Evolutionary conservation across 2,329 filamentous ascomycete species (phyloP).

Genomic region (Aspergillus tubingensis): DNA sequence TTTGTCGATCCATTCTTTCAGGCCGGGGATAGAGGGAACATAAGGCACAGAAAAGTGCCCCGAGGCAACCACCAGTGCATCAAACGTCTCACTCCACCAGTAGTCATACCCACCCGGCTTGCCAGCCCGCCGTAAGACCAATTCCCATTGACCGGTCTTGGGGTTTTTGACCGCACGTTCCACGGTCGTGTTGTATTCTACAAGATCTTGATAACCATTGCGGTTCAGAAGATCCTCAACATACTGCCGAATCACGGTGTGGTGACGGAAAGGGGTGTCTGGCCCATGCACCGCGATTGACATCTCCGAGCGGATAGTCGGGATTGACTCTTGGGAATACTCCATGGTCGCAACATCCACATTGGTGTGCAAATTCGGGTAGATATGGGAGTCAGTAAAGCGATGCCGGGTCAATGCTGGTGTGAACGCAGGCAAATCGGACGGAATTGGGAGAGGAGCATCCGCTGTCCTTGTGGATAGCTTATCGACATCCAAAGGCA

Average conservation of each 20-base stretch:
- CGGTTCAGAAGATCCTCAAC: conserved; percentile 57
- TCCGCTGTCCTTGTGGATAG: conserved; percentile 56
- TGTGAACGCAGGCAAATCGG: conserved; percentile 50
- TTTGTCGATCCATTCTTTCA: conserved; percentile 41
- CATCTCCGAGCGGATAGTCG: conserved; percentile 43
- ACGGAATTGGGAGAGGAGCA: conserved; percentile 50
- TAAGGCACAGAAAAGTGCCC: conserved; percentile 64
- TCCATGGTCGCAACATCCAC: conserved; percentile 62
- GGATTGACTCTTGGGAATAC: conserved; percentile 60
- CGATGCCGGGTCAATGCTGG: conserved; percentile 49
- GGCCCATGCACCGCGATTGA: conserved; percentile 55
- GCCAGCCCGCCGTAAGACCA: conserved; percentile 52
- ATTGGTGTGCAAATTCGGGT: conserved; percentile 67
- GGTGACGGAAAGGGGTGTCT: conserved; percentile 64
- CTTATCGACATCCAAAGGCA: conserved; percentile 48
- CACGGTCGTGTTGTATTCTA: conserved; percentile 59
- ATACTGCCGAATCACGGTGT: conserved; percentile 59
- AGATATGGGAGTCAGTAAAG: conserved; percentile 61
- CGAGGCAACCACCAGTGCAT: conserved; percentile 62
- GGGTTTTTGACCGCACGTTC: conserved; percentile 57
- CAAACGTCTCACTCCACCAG: conserved; percentile 66
- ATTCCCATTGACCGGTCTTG: conserved; percentile 52
- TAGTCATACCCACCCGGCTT: conserved; percentile 46
- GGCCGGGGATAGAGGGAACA: conserved; percentile 45
- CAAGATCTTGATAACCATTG: conserved; percentile 53